Percentiles rank a stretch among this genome's conserved stretches.
phyloP scores from a whole-genome alignment of 345 rosid species.

The Eucalyptus cloeziana region DNA sequence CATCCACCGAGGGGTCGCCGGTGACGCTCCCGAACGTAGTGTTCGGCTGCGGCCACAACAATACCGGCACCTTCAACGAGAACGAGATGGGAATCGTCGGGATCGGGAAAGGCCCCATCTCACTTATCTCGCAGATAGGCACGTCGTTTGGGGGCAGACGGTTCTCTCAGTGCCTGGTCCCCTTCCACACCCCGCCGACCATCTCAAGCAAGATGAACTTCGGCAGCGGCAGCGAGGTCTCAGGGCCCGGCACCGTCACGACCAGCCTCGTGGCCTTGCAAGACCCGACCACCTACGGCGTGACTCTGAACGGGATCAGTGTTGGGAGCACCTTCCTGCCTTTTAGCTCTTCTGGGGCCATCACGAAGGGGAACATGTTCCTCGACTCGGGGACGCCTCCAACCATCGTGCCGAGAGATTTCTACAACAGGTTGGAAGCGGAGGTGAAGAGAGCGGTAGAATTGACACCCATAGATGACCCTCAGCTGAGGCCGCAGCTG shows the following conservation, averaged over 20 bases:
- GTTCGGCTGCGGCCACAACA: slow-evolving; percentile 48
- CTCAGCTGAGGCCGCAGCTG: slow-evolving; percentile 7
- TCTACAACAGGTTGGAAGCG: slow-evolving; percentile 2
- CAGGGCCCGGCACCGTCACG: slow-evolving; percentile 15
- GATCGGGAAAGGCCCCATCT: slow-evolving; percentile 39
- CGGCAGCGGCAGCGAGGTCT: slow-evolving; percentile 31
- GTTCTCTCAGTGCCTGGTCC: slow-evolving; percentile 60
- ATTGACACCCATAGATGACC: slow-evolving; percentile 7
- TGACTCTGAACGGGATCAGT: slow-evolving; percentile 30
- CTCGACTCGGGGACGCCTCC: slow-evolving; percentile 60
- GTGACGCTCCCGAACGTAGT: neutral
- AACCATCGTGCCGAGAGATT: slow-evolving; percentile 18
- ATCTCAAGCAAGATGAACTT: slow-evolving; percentile 37
- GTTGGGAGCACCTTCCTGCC: slow-evolving; percentile 9
- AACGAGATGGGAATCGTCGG: slow-evolving; percentile 47
- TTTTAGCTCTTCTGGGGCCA: slow-evolving; percentile 4
- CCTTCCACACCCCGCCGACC: slow-evolving; percentile 1
- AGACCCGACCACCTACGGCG: slow-evolving; percentile 34
- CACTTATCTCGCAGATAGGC: slow-evolving; percentile 38
- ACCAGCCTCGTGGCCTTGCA: slow-evolving; percentile 27
- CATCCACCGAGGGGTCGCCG: neutral
- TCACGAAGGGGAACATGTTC: slow-evolving; percentile 32
- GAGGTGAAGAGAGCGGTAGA: slow-evolving; percentile 1
- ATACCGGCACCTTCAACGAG: slow-evolving; percentile 7
- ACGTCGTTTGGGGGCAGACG: slow-evolving; percentile 19